A percentile compares a stretch with the other conserved stretches of the same genome.
Evolutionary conservation across 2,329 filamentous ascomycete species (phyloP).

Genomic region (Colletotrichum nymphaeae): DNA sequence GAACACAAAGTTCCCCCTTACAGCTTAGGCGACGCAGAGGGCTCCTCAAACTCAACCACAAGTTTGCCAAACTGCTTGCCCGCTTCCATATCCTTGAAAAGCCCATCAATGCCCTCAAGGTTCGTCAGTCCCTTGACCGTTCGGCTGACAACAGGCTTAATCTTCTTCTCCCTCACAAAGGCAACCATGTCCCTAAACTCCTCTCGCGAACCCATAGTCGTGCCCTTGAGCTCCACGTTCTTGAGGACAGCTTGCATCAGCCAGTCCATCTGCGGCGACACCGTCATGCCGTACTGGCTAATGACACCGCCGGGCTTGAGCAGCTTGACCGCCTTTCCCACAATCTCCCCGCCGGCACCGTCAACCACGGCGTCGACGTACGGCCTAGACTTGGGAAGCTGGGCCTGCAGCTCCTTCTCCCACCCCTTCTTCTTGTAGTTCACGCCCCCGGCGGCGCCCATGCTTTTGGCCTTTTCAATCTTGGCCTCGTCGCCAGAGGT

Average conservation of each 20-base stretch:
- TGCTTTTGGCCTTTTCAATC: conserved; percentile 74
- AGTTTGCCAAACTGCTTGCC: conserved; percentile 93
- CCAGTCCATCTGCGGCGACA: conserved; percentile 87
- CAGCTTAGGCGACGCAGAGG: conserved; percentile 52
- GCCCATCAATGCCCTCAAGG: conserved; percentile 78
- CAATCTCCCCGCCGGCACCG: conserved; percentile 87
- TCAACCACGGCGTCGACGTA: conserved; percentile 88
- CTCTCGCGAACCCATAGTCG: conserved; percentile 89
- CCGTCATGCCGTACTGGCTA: conserved; percentile 90
- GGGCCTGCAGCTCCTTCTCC: conserved; percentile 78
- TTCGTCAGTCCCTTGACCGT: conserved; percentile 80
- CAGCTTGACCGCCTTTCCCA: conserved; percentile 74
- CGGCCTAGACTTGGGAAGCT: conserved; percentile 73
- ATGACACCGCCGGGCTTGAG: conserved; percentile 89
- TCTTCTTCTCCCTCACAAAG: conserved; percentile 79
- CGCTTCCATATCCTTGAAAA: conserved; percentile 91
- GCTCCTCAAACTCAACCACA: conserved; percentile 76
- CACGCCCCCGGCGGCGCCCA: conserved; percentile 87
- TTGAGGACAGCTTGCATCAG: conserved; percentile 84
- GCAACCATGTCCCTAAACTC: conserved; percentile 93
- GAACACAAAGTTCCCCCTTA: conserved; percentile 40
- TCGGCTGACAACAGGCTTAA: conserved; percentile 82
- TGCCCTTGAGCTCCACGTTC: conserved; percentile 88
- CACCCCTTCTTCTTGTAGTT: conserved; percentile 82
- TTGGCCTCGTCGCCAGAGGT: conserved; percentile 81